A percentile compares a stretch with the other conserved stretches of the same genome.
Conservation (phyloP, 2,329 filamentous ascomycete species). For the Verruconis gallopava region DNA sequence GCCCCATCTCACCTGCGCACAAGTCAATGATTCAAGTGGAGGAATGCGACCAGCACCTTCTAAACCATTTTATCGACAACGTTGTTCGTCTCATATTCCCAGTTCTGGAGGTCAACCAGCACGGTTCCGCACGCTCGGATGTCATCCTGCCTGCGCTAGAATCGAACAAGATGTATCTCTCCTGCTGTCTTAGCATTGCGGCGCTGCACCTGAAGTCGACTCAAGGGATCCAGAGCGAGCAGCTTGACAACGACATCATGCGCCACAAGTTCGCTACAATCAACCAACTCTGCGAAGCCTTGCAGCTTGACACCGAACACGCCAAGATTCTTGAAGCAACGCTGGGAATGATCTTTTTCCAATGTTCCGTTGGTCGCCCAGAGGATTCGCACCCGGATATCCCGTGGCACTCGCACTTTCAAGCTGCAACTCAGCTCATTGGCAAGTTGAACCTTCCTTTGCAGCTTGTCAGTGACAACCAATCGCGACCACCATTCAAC, state of each 20-base stretch:
- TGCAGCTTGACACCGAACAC: conserved; percentile 70
- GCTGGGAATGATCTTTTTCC: conserved; percentile 91
- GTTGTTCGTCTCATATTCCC: conserved; percentile 86
- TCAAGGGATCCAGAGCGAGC: conserved; percentile 47
- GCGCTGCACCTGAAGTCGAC: conserved; percentile 85
- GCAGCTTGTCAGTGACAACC: conserved; percentile 45
- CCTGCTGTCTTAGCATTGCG: conserved; percentile 88
- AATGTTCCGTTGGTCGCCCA: conserved; percentile 76
- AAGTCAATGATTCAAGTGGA: conserved; percentile 71
- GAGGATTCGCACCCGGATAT: conserved; percentile 82
- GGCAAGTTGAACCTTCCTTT: conserved; percentile 70
- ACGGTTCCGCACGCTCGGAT: conserved; percentile 66
- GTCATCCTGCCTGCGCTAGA: conserved; percentile 79
- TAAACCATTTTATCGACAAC: conserved; percentile 82
- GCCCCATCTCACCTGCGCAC: conserved; percentile 46
- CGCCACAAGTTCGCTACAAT: conserved; percentile 83
- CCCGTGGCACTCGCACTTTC: conserved; percentile 94
- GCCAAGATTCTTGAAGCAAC: conserved; percentile 83
- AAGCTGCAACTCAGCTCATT: conserved; percentile 74
- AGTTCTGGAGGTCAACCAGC: conserved; percentile 79
- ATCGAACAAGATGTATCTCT: conserved; percentile 83
- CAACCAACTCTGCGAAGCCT: conserved; percentile 67
- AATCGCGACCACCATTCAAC: conserved; percentile 73
- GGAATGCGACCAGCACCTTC: conserved; percentile 71
- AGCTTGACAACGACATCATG: conserved; percentile 83